Evolutionary conservation across 192 early-diverging fungal species (phyloP).

Genomic region (Rhizophagus clarus): DNA sequence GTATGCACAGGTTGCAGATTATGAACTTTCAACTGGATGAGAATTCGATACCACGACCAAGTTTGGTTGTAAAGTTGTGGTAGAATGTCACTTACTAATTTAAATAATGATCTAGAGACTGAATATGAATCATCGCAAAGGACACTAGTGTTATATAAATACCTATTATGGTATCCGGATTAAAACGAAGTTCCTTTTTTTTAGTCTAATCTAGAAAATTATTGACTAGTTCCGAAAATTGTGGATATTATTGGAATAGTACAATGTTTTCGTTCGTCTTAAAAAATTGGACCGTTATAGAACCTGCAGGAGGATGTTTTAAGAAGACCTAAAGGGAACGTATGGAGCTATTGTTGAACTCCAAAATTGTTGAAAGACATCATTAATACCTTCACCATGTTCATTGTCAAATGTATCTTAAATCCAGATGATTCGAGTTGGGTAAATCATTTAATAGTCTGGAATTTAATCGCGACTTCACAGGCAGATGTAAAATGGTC

Average conservation of each 20-base stretch:
- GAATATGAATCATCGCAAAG: conserved; percentile 13
- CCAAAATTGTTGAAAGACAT: conserved; percentile 17
- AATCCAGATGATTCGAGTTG: conserved; percentile 32
- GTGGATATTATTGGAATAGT: neutral
- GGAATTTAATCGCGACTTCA: neutral
- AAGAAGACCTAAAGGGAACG: conserved; percentile 24
- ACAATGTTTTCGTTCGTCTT: conserved; percentile 16
- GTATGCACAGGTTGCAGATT: neutral
- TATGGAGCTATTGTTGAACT: no score
- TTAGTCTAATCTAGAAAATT: conserved; percentile 27
- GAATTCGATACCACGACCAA: conserved; percentile 18
- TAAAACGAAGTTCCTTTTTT: neutral
- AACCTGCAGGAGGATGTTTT: conserved; percentile 28
- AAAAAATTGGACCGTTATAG: conserved; percentile 25
- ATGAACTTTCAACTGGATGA: neutral
- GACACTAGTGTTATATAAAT: neutral
- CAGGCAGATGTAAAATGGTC: conserved; percentile 32
- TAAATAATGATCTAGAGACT: neutral
- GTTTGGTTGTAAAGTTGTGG: neutral
- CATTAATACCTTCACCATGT: no score
- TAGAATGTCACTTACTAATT: conserved; percentile 3
- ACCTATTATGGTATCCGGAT: conserved; percentile 14
- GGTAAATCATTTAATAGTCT: conserved; percentile 25
- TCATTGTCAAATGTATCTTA: no score
- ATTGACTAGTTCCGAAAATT: conserved; percentile 11